Percentiles rank a stretch among this genome's conserved stretches.
Conservation (phyloP, 116 monocot genomes). For the Thalassia testudinum region DNA sequence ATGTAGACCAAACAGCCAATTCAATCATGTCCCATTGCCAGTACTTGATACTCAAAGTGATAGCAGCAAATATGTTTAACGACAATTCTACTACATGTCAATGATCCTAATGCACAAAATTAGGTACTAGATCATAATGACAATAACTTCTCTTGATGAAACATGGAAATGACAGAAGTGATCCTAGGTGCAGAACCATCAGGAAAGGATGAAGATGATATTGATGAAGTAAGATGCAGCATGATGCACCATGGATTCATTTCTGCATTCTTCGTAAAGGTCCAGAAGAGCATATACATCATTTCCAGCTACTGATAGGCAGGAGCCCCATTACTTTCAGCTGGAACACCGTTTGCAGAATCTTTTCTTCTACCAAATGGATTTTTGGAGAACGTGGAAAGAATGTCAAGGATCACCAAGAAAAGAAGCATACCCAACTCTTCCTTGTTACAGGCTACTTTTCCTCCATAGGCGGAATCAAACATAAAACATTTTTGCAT, state of each 20-base stretch:
- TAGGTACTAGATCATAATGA: constrained; percentile 3
- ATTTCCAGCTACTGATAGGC: constrained; percentile 24
- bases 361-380: constrained; percentile 97
- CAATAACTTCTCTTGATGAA: constrained; percentile 10
- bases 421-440: background rate
- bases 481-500: too few species aligned
- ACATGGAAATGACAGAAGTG: constrained; percentile 21
- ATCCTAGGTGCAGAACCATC: constrained; percentile 32
- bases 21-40: constrained; percentile 1
- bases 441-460: too few species aligned
- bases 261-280: constrained; percentile 18
- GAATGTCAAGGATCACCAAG: constrained; percentile 30
- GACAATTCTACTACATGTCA: constrained; percentile 2
- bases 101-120: constrained; percentile 48
- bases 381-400: constrained; percentile 65
- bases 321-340: constrained; percentile 43
- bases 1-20: too few species aligned
- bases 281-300: constrained; percentile 27
- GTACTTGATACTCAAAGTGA: background rate
- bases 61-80: background rate
- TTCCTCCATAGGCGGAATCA: too few species aligned
- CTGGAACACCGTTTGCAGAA: constrained; percentile 16
- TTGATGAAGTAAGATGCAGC: constrained; percentile 46
- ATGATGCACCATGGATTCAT: constrained; percentile 29
- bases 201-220: constrained; percentile 42